Conservation (phyloP, 352 stramenopile genomes). For the Phytophthora palmivora region DNA sequence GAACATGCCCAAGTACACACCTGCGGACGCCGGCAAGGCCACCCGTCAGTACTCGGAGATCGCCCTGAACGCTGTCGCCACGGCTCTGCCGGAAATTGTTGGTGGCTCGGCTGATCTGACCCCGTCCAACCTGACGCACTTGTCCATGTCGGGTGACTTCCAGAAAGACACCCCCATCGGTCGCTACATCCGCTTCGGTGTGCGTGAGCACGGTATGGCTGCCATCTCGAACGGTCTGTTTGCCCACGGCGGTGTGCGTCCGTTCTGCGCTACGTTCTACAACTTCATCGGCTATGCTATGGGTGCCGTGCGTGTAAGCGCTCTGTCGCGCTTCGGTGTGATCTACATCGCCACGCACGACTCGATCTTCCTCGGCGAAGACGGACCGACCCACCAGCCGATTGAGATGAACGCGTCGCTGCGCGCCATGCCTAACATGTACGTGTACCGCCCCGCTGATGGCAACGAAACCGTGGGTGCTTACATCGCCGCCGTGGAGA, state of each 20-base stretch:
- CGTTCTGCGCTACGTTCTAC: conserved; percentile 99
- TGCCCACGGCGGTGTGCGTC: conserved; percentile 96
- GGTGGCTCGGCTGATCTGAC: conserved; percentile 99
- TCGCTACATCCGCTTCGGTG: conserved; percentile 98
- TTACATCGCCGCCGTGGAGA: conserved; percentile 92
- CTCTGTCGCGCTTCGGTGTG: conserved; percentile 95
- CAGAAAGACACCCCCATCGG: conserved; percentile 96
- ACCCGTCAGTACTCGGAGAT: conserved; percentile 96
- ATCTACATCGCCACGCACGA: conserved; percentile 99
- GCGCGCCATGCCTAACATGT: conserved; percentile 98
- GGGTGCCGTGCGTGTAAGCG: conserved; percentile 94
- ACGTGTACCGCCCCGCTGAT: conserved; percentile 97
- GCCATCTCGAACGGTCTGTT: conserved; percentile 99
- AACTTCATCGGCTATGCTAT: conserved; percentile 99
- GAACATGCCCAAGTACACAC: conserved; percentile 92
- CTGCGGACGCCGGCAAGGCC: conserved; percentile 90
- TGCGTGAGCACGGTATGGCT: conserved; percentile 99
- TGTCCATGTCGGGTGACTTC: conserved; percentile 97
- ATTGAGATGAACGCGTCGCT: conserved; percentile 98
- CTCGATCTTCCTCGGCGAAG: conserved; percentile 99
- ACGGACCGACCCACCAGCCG: conserved; percentile 99
- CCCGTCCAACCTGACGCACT: conserved; percentile 96
- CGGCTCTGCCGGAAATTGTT: conserved; percentile 95
- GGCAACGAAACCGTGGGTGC: conserved; percentile 98
- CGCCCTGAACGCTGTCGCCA: conserved; percentile 95